Conservation (phyloP, 805 yeast species). For the Schizosaccharomyces octosporus region DNA sequence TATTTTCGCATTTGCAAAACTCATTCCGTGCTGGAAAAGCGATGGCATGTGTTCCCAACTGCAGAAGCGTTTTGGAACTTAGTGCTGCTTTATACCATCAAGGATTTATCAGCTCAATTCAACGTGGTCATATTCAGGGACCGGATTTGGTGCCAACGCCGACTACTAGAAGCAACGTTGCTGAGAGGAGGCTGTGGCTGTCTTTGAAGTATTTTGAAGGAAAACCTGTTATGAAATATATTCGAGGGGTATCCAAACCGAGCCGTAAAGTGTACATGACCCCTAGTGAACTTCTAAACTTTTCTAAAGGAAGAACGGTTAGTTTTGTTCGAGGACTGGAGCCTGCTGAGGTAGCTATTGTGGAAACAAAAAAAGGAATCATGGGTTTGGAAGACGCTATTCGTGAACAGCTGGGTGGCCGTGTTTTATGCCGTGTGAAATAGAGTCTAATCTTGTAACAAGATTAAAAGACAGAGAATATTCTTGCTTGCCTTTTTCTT, state of each 20-base stretch:
- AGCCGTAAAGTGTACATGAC: slow-evolving; percentile 46
- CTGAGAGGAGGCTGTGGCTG: slow-evolving; percentile 74
- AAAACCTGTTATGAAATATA: slow-evolving; percentile 46
- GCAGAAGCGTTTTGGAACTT: slow-evolving; percentile 58
- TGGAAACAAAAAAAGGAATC: slow-evolving; percentile 26
- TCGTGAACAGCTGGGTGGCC: slow-evolving; percentile 42
- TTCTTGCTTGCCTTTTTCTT: background rate
- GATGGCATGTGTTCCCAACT: slow-evolving; percentile 58
- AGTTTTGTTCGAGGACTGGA: slow-evolving; percentile 57
- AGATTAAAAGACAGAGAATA: background rate
- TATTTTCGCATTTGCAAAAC: slow-evolving; percentile 75
- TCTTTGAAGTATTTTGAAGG: slow-evolving; percentile 71
- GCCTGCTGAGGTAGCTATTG: slow-evolving; percentile 72
- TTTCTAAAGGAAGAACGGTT: slow-evolving; percentile 53
- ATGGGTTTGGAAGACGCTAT: slow-evolving; percentile 77
- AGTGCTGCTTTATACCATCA: slow-evolving; percentile 69
- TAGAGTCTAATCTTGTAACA: background rate
- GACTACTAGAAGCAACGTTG: slow-evolving; percentile 61
- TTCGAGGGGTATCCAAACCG: slow-evolving; percentile 63
- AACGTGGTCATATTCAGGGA: slow-evolving; percentile 60
- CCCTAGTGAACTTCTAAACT: slow-evolving; percentile 36
- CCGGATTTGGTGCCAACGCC: slow-evolving; percentile 44
- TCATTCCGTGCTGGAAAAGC: slow-evolving; percentile 52
- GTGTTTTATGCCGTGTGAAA: slow-evolving; percentile 45
- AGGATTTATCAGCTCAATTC: slow-evolving; percentile 67